Base-by-base conservation (phyloP, 1,284 basidiomycete genomes). In the Sporisorium scitamineum region DNA sequence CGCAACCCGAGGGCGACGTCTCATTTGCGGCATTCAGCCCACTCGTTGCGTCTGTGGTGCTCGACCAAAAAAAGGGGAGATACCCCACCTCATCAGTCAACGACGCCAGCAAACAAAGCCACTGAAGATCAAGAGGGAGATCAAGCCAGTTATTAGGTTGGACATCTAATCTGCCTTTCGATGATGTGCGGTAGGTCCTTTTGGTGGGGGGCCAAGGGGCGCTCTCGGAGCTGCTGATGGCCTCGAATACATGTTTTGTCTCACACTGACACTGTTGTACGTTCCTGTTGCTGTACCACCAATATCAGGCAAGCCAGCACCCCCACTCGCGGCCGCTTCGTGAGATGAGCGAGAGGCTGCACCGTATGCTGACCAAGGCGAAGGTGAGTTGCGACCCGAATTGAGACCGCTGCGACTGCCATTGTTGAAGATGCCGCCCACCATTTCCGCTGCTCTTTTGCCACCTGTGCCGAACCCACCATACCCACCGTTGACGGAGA, bases 361-460 rank as follows among this genome's bases (percentile, higher is more conserved):
- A 54, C 65, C 65, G 44, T 67, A 61, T 29, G 44, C 54, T 34
- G 41, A 27, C 62, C 62, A 71, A 0, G 69, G 54, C 16, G 69
- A 61, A 20, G 62, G 69, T 20, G 69, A 71, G 27, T 65, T 65
- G 22, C 69, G 62, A 5, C 62, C 69, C 13, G 69, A 65, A 29
- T 56, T 58, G 37, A 66, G 34, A 29, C 56, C 37, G 48, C 50
- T 55, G 37, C 73, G 63, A 48, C 52, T 63, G 24, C 39, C 52
- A 29, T 65, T 65, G 51, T 71, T 71, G 55, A 73, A 78, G 37
- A 75, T 72, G 10, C 72, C 76, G 42, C 69, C 76, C 41, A 78
- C 76, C 69, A 78, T 63, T 26, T 76, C 69, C 24, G 76, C 76
- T 5, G 76, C 76, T 16, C 69, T 62, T 24, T 75, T 69, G 10